Evolutionary conservation across 2,329 filamentous ascomycete genomes (phyloP).

Genomic region (Botryotinia convoluta): DNA sequence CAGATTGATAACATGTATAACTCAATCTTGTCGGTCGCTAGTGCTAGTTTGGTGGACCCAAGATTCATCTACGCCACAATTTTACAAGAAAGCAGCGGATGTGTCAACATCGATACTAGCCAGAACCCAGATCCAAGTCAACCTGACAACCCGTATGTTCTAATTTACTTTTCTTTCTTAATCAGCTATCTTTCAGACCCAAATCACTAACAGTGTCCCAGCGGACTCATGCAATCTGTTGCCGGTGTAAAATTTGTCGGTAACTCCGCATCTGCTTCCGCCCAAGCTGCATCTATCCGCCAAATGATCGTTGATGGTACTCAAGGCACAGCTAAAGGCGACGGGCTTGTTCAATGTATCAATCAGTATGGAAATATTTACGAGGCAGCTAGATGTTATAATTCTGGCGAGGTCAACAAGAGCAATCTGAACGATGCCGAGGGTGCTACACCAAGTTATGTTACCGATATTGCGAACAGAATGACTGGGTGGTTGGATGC

Average conservation of each 20-base stretch:
- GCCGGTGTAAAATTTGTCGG: constrained; percentile 28
- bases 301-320: constrained; percentile 38
- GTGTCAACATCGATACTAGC: constrained; percentile 35
- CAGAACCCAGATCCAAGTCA: constrained; percentile 21
- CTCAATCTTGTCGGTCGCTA: constrained; percentile 32
- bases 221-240: constrained; percentile 34
- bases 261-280: constrained; percentile 25
- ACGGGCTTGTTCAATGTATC: constrained; percentile 32
- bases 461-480: constrained; percentile 37
- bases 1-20: constrained; percentile 30
- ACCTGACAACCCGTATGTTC: constrained; percentile 21
- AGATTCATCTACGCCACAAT: constrained; percentile 38
- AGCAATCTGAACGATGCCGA: constrained; percentile 31
- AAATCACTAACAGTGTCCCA: constrained; percentile 11
- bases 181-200: too few species aligned
- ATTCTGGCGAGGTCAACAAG: constrained; percentile 34
- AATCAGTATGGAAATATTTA: constrained; percentile 36
- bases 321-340: constrained; percentile 32
- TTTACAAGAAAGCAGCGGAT: constrained; percentile 37
- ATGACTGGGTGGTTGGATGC: constrained; percentile 22
- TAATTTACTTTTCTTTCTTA: not conserved
- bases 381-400: constrained; percentile 35
- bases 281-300: constrained; percentile 28
- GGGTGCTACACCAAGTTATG: constrained; percentile 35
- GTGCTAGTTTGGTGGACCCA: constrained; percentile 33